These are phyloP conservation scores for Nothopassalora personata DNA, from an alignment of 2,329 filamentous ascomycete species.

Conservation along the genomic window DNA sequence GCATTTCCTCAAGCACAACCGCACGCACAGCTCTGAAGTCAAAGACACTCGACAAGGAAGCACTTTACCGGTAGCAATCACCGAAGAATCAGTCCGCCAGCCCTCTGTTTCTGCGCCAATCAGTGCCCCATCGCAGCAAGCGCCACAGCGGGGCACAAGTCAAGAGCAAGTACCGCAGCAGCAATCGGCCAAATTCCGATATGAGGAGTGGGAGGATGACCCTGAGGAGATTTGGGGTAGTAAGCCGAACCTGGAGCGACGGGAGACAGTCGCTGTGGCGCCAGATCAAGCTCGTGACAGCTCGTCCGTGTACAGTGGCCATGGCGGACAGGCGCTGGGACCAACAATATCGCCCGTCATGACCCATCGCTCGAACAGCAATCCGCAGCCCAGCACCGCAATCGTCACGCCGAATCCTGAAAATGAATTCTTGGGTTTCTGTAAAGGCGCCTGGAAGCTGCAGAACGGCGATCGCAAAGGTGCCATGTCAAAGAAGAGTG, in stretches of 20 bases:
- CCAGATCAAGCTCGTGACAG: constrained; percentile 7
- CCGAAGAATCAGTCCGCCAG: constrained; percentile 11
- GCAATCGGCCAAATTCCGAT: constrained; percentile 11
- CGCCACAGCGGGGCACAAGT: constrained; percentile 9
- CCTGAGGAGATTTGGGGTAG: constrained; percentile 27
- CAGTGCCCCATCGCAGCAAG: constrained; percentile 9
- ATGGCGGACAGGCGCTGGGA: constrained; percentile 4
- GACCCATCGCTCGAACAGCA: constrained; percentile 17
- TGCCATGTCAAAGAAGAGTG: constrained; percentile 28
- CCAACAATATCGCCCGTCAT: constrained; percentile 13
- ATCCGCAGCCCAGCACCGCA: constrained; percentile 11
- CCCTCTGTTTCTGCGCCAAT: neutral
- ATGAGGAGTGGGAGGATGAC: constrained; percentile 27
- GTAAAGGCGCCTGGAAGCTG: constrained; percentile 42
- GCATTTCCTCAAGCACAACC: constrained; percentile 25
- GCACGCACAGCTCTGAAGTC: constrained; percentile 17
- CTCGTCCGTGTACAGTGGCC: neutral
- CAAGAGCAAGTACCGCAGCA: neutral
- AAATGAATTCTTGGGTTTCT: constrained; percentile 38
- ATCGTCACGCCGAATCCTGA: constrained; percentile 27
- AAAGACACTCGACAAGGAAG: constrained; percentile 8
- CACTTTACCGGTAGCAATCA: constrained; percentile 1
- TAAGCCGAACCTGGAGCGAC: constrained; percentile 12
- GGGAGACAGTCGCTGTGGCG: constrained; percentile 17
- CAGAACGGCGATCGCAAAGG: constrained; percentile 31